A percentile compares a stretch with the other conserved stretches of the same genome.
These are phyloP conservation scores for Avena eriantha DNA, from an alignment of 176 grass and related monocot species.

Conservation along the genomic window DNA sequence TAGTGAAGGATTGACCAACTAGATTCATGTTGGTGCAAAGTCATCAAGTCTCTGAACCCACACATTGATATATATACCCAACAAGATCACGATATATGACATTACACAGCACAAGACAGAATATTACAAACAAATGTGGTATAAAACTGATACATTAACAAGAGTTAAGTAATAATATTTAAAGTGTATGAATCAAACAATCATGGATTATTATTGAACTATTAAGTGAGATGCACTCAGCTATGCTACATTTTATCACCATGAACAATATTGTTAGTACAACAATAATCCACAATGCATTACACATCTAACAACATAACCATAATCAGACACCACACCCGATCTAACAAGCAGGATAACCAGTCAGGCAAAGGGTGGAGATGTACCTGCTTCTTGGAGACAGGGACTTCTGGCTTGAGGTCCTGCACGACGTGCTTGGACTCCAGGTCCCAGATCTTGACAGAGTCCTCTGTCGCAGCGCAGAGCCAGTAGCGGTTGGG, in stretches of 20 bases:
- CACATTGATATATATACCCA: neutral
- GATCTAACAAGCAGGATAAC: neutral
- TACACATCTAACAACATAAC: neutral
- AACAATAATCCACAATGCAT: neutral
- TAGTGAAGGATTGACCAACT: neutral
- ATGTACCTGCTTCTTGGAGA: conserved; percentile 62
- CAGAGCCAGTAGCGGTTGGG: conserved; percentile 77
- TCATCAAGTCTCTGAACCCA: too few species aligned
- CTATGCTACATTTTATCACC: neutral
- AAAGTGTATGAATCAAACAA: neutral
- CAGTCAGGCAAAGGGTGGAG: neutral
- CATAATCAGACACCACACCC: neutral
- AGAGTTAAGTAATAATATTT: neutral
- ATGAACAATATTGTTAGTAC: neutral
- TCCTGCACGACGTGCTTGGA: conserved; percentile 72
- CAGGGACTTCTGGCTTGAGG: conserved; percentile 62
- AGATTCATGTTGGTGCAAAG: neutral
- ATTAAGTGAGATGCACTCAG: neutral
- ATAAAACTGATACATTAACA: neutral
- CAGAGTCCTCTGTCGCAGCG: conserved; percentile 60
- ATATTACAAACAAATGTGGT: neutral
- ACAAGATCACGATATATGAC: neutral
- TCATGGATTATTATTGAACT: neutral
- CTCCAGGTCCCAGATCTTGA: conserved; percentile 78
- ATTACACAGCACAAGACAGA: neutral